phyloP scores from a whole-genome alignment of 2,329 filamentous ascomycete genomes.

The Beauveria caledonica region DNA sequence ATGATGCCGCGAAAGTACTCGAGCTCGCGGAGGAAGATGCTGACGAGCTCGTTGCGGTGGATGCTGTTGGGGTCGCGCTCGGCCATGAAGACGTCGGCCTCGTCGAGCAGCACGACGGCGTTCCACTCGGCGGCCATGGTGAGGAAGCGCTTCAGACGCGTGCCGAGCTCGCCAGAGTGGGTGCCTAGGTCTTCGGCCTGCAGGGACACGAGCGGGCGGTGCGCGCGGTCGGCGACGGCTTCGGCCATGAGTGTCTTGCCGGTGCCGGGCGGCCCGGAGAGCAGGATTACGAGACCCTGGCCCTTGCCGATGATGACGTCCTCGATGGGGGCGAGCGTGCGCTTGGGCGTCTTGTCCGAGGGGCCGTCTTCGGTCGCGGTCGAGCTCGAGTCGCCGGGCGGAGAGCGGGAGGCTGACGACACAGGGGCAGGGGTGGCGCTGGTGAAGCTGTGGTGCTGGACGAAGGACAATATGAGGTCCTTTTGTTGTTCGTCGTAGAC shows the following conservation, averaged over 20 bases:
- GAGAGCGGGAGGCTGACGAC: constrained; percentile 1
- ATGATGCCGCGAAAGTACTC: constrained; percentile 38
- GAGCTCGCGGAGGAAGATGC: constrained; percentile 38
- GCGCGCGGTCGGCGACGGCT: constrained; percentile 33
- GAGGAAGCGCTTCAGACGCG: constrained; percentile 38
- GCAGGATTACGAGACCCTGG: constrained; percentile 36
- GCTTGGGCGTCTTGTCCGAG: neutral
- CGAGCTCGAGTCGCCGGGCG: constrained; percentile 23
- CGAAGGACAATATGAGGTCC: constrained; percentile 38
- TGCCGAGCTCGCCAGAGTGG: constrained; percentile 34
- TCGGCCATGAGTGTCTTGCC: constrained; percentile 40
- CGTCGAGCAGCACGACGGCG: constrained; percentile 43
- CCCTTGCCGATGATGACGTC: constrained; percentile 37
- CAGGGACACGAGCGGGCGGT: constrained; percentile 37
- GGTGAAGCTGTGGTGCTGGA: constrained; percentile 31
- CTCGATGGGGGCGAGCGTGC: constrained; percentile 19
- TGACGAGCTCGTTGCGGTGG: constrained; percentile 39
- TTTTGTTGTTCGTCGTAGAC: constrained; percentile 41
- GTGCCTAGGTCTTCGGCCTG: constrained; percentile 41
- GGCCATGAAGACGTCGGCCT: constrained; percentile 46
- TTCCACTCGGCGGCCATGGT: constrained; percentile 41
- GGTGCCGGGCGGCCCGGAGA: constrained; percentile 37
- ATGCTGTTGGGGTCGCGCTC: constrained; percentile 37
- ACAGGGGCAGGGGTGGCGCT: constrained; percentile 11
- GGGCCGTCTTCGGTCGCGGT: constrained; percentile 15